Evolutionary conservation across 1,284 basidiomycete species (phyloP).

Genomic region (Taiwanofungus camphoratus): DNA sequence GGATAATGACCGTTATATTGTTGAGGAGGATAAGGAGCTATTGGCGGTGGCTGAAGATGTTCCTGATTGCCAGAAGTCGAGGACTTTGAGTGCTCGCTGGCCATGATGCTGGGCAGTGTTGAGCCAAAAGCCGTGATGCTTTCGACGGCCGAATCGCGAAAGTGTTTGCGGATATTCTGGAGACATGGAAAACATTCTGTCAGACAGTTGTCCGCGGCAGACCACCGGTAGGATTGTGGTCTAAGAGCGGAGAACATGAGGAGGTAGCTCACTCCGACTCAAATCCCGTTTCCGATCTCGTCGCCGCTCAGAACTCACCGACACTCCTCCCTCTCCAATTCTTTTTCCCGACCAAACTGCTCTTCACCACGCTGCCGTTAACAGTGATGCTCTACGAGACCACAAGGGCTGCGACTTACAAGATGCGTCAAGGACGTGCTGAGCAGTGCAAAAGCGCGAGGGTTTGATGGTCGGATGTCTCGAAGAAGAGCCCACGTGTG

Average conservation of each 20-base stretch:
- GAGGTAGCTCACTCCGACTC: conserved; percentile 31
- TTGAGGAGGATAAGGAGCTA: conserved; percentile 35
- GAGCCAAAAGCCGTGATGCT: not conserved
- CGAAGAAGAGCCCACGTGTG: conserved; percentile 22
- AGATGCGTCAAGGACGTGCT: conserved; percentile 12
- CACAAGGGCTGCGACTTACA: conserved; percentile 3
- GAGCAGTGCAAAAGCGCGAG: conserved; percentile 13
- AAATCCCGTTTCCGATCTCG: conserved; percentile 33
- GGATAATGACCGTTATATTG: conserved; percentile 41
- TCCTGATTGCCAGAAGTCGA: conserved; percentile 23
- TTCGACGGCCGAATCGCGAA: not conserved
- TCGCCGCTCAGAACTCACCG: conserved; percentile 34
- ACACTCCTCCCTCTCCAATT: conserved; percentile 13
- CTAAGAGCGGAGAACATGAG: conserved; percentile 23
- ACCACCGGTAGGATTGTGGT: conserved; percentile 6
- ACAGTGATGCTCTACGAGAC: conserved; percentile 4
- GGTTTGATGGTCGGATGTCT: conserved; percentile 23
- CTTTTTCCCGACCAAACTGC: conserved; percentile 7
- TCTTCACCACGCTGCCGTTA: conserved; percentile 10
- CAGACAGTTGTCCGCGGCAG: not conserved
- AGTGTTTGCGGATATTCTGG: conserved; percentile 11
- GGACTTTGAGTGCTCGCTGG: conserved; percentile 27
- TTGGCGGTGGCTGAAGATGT: conserved; percentile 20
- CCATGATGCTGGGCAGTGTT: conserved; percentile 16
- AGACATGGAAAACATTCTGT: conserved; percentile 4